Evolutionary conservation across 2,329 filamentous ascomycete species (phyloP), one percentile per base, ranked within the genome.

Genomic region (Elsinoe necatrix): DNA sequence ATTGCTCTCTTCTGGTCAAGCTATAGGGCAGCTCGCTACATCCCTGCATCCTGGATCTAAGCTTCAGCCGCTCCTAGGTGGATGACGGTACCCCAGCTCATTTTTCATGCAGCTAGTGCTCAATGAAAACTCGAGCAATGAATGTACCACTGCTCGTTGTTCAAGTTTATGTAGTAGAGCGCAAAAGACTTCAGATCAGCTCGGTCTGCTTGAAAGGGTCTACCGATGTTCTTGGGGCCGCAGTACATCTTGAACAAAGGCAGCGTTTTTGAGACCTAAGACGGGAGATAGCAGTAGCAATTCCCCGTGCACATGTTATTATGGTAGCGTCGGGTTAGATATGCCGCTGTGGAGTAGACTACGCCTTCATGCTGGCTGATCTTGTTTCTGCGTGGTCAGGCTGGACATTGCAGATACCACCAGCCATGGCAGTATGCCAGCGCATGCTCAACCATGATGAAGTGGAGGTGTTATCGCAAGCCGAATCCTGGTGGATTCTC

Each of bases 71-170:
- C 45, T 20, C 18, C n/a, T 16, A 50, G 9, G 23, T 14, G 20
- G 14, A 50, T 50, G 45, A 50, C 45, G 45, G 45, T 34, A 50
- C 9, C 12, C 16, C 16, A 20, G 45, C 45, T 50, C 45, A 50
- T n/a, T 6, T 6, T 34, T 34, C 25, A 34, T 50, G 45, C 45
- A 50, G 45, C 45, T 18, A 20, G 41, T 45, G 4, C 34, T 14
- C 34, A 37, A 6, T 37, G 5, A 37, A 11, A 8, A 4, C 21
- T 20, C 27, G 9, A 29, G 27, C 9, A 29, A 29, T 29, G 9
- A 4, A 29, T 4, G 4, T 9, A 29, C 9, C 9, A 9, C 27
- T 29, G 9, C 9, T 9, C 9, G 27, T 4, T 29, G 27, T 29
- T 29, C 27, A 29, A n/a, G 27, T 4, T 29, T 4, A 9, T 9